Percentiles rank a stretch among this genome's conserved stretches.
These are phyloP conservation scores for Hypoxylon fragiforme DNA, from an alignment of 495 filamentous ascomycete genomes.

Conservation along the genomic window DNA sequence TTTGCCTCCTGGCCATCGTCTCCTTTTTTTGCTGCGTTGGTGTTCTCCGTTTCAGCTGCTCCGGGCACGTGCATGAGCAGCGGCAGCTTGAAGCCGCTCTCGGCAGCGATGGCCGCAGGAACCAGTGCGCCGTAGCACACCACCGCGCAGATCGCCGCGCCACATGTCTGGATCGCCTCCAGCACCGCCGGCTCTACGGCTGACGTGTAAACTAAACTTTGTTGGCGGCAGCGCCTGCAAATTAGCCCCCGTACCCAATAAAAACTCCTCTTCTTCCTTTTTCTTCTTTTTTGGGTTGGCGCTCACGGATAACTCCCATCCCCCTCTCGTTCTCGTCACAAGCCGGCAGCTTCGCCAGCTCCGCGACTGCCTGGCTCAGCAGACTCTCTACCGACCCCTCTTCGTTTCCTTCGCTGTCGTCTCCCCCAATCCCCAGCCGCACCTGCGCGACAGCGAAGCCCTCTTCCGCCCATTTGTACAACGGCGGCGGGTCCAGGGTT, in stretches of 20 bases:
- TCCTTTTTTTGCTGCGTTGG: not conserved
- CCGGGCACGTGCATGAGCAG: constrained; percentile 27
- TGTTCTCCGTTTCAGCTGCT: no score
- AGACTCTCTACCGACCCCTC: no score
- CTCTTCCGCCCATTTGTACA: constrained; percentile 64
- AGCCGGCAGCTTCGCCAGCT: constrained; percentile 31
- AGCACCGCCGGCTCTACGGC: not conserved
- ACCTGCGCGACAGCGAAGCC: constrained; percentile 57
- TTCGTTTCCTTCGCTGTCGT: no score
- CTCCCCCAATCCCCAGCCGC: no score
- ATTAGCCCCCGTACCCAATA: no score
- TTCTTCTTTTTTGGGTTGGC: no score
- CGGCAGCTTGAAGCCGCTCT: constrained; percentile 6
- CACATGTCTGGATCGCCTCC: constrained; percentile 10
- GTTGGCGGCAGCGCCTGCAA: no score
- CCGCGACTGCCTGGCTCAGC: constrained; percentile 23
- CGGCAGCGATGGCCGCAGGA: no score
- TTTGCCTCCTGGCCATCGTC: not conserved
- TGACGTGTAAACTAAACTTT: constrained; percentile 22
- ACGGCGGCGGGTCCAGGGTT: constrained; percentile 50
- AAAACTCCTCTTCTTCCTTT: no score
- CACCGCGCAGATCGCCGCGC: constrained; percentile 36
- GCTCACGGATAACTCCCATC: constrained; percentile 44
- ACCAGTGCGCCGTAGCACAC: constrained; percentile 40
- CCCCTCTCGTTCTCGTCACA: constrained; percentile 37